Percentiles rank a stretch among this genome's conserved stretches.
Conservation (phyloP, 164 flowering plant genomes). For the Paratinospora sagittata region DNA sequence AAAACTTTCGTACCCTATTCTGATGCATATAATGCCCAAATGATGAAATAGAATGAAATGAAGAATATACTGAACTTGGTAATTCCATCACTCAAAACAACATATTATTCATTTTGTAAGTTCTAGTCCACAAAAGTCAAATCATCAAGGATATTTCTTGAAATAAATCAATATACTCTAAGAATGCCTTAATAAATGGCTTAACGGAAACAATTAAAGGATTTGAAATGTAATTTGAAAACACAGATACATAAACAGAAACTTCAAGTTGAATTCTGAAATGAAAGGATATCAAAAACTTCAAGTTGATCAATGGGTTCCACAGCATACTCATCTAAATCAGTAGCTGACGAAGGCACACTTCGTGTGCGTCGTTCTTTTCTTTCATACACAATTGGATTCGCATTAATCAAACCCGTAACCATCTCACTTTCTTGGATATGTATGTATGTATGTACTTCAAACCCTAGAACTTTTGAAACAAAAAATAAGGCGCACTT, state of each 20-base stretch:
- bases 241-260: no score
- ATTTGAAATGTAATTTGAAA: no score
- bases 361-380: conserved; percentile 53
- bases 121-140: neutral
- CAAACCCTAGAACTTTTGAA: neutral
- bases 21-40: neutral
- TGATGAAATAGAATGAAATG: neutral
- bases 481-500: neutral
- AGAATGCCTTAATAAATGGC: no score
- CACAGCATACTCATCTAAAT: conserved; percentile 48
- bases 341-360: conserved; percentile 14
- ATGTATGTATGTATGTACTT: no score
- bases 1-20: no score
- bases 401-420: conserved; percentile 67
- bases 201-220: no score
- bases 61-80: neutral
- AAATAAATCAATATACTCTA: no score
- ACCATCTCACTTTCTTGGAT: conserved; percentile 33
- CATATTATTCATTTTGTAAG: neutral
- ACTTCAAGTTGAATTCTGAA: neutral
- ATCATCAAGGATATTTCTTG: no score
- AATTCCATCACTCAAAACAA: no score
- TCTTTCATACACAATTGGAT: conserved; percentile 67
- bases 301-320: conserved; percentile 76
- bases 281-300: conserved; percentile 77